Percentiles rank a stretch among this genome's conserved stretches.
These are phyloP conservation scores for Lentinula boryana DNA, from an alignment of 768 basidiomycete genomes.

Conservation along the genomic window DNA sequence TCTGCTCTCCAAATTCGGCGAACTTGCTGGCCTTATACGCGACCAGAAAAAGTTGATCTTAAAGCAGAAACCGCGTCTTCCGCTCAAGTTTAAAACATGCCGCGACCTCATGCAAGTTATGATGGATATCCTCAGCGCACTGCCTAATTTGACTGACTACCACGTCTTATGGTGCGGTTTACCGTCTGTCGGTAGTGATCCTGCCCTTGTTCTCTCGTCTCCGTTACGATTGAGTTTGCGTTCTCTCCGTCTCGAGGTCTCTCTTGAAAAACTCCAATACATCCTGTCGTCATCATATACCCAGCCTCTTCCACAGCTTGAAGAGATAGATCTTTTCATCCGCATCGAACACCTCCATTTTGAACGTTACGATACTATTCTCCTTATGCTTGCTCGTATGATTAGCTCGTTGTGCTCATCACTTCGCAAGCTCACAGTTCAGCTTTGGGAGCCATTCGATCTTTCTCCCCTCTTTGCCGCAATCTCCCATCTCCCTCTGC, in stretches of 20 bases:
- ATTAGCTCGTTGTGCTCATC: constrained; percentile 28
- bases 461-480: constrained; percentile 33
- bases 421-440: constrained; percentile 32
- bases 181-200: constrained; percentile 14
- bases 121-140: constrained; percentile 34
- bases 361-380: constrained; percentile 22
- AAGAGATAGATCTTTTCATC: constrained; percentile 37
- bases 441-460: constrained; percentile 40
- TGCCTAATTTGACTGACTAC: constrained; percentile 42
- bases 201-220: constrained; percentile 14
- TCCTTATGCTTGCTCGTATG: constrained; percentile 31
- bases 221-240: constrained; percentile 1
- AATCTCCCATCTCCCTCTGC: constrained; percentile 25
- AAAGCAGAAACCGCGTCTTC: constrained; percentile 21
- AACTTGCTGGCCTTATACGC: constrained; percentile 27
- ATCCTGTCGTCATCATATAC: neutral
- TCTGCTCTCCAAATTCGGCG: neutral
- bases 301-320: constrained; percentile 15
- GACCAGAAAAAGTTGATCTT: constrained; percentile 12
- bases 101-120: constrained; percentile 34
- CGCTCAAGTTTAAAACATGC: constrained; percentile 23
- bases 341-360: constrained; percentile 28
- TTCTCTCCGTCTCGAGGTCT: constrained; percentile 12
- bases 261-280: constrained; percentile 11
- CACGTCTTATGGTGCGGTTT: constrained; percentile 45